These are phyloP conservation scores for Cryptomeria japonica DNA, from an alignment of 75 land plant species.

Conservation along the genomic window DNA sequence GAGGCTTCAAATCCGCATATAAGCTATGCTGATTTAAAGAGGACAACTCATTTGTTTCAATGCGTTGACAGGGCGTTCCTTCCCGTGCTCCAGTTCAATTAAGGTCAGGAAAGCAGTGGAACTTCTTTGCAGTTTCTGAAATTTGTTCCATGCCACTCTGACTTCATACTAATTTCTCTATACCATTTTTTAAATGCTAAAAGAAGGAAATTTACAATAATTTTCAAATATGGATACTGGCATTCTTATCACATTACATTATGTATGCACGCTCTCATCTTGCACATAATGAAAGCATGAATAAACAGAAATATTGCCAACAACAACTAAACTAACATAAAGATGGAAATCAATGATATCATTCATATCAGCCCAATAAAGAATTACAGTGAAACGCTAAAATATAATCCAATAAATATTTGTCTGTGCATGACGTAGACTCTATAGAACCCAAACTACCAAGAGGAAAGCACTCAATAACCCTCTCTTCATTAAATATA, in stretches of 20 bases:
- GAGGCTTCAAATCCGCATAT: background rate
- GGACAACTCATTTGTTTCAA: background rate
- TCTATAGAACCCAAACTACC: background rate
- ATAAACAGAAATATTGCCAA: background rate
- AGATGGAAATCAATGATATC: background rate
- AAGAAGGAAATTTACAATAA: background rate
- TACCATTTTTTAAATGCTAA: background rate
- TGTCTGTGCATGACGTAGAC: background rate
- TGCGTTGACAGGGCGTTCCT: background rate
- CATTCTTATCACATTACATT: background rate
- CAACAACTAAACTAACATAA: background rate
- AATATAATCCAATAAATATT: conserved; percentile 4
- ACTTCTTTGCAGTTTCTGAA: background rate
- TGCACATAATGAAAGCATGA: background rate
- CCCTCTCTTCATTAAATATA: background rate
- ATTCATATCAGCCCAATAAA: background rate
- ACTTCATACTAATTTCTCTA: background rate
- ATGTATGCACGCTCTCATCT: background rate
- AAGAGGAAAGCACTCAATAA: background rate
- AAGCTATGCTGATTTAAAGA: background rate
- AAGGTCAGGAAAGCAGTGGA: background rate
- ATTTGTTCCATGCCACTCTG: background rate
- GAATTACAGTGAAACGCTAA: background rate
- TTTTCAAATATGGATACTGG: background rate
- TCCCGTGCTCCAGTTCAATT: background rate